phyloP scores from a whole-genome alignment of 2,329 filamentous ascomycete species.

The Clarireedia paspali region DNA sequence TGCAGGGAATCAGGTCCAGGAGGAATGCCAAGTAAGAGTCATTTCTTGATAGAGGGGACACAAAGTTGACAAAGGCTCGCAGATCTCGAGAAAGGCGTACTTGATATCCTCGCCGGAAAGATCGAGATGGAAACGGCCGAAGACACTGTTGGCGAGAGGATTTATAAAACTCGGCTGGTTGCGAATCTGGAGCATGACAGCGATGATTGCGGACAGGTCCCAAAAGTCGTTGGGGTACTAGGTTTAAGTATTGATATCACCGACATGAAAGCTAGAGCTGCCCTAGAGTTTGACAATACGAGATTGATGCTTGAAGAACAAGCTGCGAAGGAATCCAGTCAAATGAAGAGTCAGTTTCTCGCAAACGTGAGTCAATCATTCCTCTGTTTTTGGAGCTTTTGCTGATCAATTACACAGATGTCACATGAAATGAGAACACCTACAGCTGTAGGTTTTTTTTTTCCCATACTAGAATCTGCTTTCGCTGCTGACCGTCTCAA shows the following conservation, averaged over 20 bases:
- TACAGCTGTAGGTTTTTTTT: conserved; percentile 15
- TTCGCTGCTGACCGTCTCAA: conserved; percentile 1
- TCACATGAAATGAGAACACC: conserved; percentile 24
- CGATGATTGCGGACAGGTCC: conserved; percentile 15
- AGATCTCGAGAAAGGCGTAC: conserved; percentile 15
- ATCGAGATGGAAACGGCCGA: conserved; percentile 18
- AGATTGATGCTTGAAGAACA: conserved; percentile 19
- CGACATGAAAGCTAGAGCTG: conserved; percentile 18
- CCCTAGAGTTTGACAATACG: conserved; percentile 19
- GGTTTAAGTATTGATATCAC: conserved; percentile 22
- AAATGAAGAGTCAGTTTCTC: conserved; percentile 22
- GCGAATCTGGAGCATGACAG: conserved; percentile 19
- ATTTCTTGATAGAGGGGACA: too few relatives aligned
- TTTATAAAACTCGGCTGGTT: conserved; percentile 18
- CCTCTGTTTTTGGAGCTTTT: not conserved
- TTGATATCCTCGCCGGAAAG: conserved; percentile 16
- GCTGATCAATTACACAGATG: conserved; percentile 16
- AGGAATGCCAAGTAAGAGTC: conserved; percentile 5
- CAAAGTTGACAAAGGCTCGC: not conserved
- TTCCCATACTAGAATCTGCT: not conserved
- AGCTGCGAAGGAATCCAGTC: conserved; percentile 21
- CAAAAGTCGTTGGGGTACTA: conserved; percentile 18
- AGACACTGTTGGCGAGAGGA: conserved; percentile 13
- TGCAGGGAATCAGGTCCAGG: conserved; percentile 9
- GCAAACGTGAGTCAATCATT: conserved; percentile 17